These are phyloP conservation scores for Peronospora farinosa DNA, from an alignment of 352 stramenopile genomes.

Conservation along the genomic window DNA sequence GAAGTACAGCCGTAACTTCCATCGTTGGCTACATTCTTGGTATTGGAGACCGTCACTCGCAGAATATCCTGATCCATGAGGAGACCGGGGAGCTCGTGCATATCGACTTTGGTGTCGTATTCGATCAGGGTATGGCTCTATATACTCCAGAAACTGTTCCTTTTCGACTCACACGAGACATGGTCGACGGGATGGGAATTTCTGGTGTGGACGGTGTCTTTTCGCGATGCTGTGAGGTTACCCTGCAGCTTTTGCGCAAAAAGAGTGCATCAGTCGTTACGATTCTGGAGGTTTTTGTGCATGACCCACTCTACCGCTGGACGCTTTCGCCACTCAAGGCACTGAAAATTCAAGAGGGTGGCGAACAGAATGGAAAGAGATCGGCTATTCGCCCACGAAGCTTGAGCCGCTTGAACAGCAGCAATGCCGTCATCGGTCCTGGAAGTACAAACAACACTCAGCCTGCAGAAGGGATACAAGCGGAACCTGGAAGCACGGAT, in stretches of 20 bases:
- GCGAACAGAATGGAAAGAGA: conserved; percentile 17
- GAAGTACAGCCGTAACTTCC: conserved; percentile 93
- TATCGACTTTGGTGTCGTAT: conserved; percentile 99
- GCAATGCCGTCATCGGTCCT: conserved; percentile 5
- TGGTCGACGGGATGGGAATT: conserved; percentile 99
- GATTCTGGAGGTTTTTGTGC: conserved; percentile 98
- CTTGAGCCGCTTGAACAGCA: conserved; percentile 23
- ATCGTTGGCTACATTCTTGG: conserved; percentile 95
- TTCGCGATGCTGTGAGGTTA: conserved; percentile 90
- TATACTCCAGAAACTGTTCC: conserved; percentile 96
- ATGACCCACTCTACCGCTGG: conserved; percentile 99
- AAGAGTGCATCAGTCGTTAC: conserved; percentile 93
- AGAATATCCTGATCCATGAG: conserved; percentile 98
- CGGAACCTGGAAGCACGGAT: conserved; percentile 47
- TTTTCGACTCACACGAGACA: conserved; percentile 97
- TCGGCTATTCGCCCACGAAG: conserved; percentile 9
- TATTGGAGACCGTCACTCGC: conserved; percentile 97
- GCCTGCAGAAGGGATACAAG: conserved; percentile 24
- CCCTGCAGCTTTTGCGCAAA: conserved; percentile 87
- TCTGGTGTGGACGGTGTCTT: conserved; percentile 95
- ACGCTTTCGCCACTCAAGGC: conserved; percentile 89
- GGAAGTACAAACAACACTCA: conserved; percentile 14
- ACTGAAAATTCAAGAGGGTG: conserved; percentile 64
- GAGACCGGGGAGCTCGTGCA: conserved; percentile 97
- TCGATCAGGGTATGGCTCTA: conserved; percentile 95